Evolutionary conservation across 176 grass and related monocot species (phyloP), one percentile per base, ranked within the genome.

Genomic region (Triticum timopheevii): DNA sequence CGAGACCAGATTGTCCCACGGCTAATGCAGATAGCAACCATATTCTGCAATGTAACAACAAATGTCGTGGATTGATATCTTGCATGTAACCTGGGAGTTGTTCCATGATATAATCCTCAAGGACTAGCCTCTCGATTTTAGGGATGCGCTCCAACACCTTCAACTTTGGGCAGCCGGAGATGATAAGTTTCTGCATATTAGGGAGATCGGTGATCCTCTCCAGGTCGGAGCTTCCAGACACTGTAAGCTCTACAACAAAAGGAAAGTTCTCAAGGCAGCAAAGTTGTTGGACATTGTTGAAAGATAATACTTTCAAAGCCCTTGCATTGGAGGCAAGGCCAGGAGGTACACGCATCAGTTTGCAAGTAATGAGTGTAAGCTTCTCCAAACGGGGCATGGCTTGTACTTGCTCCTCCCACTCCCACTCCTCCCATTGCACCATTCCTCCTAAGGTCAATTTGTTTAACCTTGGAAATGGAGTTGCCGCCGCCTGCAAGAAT

Each of bases 241-340:
- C 11, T 49, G 0, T 10, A 49, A 49, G 45, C 45, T 49, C 45
- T 7, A 49, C 45, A 49, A 49, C 11, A 49, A 5, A 49, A 49
- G 45, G 11, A 15, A 49, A 49, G 45, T 13, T 49, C 45, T 49
- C 45, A 49, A 49, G 10, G 9, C 3, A 49, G 56, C 17, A 17
- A 11, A 86, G 73, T 16, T 23, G 4, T 2, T 78, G 15, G 13
- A 50, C 64, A 1, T 0, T 44, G 0, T 11, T 33, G 2, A 61
- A 4, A 1, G 0, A 0, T 54, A 85, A 54, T 0, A 6, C 10
- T 27, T 50, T 70, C 56, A 86, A n/a, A 27, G 22, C 9, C 25
- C 64, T 72, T 11, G 72, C 73, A 76, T 77, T 39, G 52, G 6
- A 67, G 34, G 58, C 22, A 25, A 86, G 76, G 2, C 84, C 65